Evolutionary conservation across 768 basidiomycete genomes (phyloP), one percentile per base, ranked within the genome.

Genomic region (Daedaleopsis sinensis): DNA sequence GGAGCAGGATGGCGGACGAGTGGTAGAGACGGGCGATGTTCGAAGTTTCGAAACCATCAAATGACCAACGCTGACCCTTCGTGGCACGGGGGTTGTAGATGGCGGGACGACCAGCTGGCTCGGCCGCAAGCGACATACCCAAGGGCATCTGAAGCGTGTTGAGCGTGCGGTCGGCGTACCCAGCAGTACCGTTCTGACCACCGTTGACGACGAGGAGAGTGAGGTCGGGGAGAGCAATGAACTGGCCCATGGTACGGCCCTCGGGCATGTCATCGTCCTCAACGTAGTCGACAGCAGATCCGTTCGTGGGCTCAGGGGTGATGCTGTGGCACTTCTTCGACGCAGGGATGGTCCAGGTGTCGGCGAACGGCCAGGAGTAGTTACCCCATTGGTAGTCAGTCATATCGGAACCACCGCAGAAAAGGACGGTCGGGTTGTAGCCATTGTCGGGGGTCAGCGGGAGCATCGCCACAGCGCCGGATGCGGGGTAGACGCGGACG

Each of bases 381-480:
- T 93, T 83, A 52, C 93, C 93, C 78, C 87, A 96, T 48, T 78
- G 78, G 9, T 80, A 78, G 16, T 85, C 87, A 3, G 87, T 78
- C 83, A 96, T 89, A 71, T 90, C 81, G 10, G 85, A 84, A 27
- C 96, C 96, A 52, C 96, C 96, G 65, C 96, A 98, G 76, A 98
- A 96, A 47, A 98, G 68, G 47, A 97, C 71, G 0, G 93, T 93
- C 0, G 90, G 92, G 0, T 81, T 84, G 72, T 92, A 98, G 71
- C 92, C 89, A 77, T 96, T 97, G 24, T 81, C 89, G 5, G 91
- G 90, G 1, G 92, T 96, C 18, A 98, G 81, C 8, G 96, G 96
- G 0, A 98, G 82, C 90, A 98, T 93, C 43, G 90, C 90, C 2
- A 82, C 83, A 0, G 90, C 96, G 36, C 92, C 94, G 10, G 94